A percentile compares a stretch with the other conserved stretches of the same genome.
Conservation (phyloP, 139 green algal species). For the Auxenochlorella pyrenoidosa region DNA sequence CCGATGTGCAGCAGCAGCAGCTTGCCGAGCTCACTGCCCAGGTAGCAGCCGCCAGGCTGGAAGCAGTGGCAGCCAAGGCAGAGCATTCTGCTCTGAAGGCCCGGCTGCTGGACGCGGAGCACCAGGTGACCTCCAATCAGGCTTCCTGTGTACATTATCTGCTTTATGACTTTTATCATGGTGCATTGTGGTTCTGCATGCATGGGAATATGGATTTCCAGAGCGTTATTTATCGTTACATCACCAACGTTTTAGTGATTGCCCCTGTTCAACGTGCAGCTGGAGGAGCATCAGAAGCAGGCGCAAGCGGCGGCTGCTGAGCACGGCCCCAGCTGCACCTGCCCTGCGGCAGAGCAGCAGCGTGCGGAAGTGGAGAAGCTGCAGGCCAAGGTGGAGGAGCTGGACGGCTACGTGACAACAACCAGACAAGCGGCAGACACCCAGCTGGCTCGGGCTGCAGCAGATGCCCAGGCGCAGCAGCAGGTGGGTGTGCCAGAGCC, state of each 20-base stretch:
- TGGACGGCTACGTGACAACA: background rate
- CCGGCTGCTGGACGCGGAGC: slow-evolving; percentile 9
- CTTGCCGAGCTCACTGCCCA: slow-evolving; percentile 73
- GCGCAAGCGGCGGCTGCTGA: background rate
- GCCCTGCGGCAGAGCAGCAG: slow-evolving; percentile 2
- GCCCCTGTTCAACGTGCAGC: background rate
- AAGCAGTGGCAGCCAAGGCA: background rate
- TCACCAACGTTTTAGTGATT: too few relatives aligned
- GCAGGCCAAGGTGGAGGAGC: background rate
- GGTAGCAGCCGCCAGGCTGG: slow-evolving; percentile 54
- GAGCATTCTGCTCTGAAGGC: slow-evolving; percentile 6
- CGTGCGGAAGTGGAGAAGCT: background rate
- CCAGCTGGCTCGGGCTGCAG: background rate
- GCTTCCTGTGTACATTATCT: too few relatives aligned
- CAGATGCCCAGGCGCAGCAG: background rate
- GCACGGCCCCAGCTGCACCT: background rate
- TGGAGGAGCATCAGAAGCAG: background rate
- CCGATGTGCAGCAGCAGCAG: slow-evolving; percentile 48
- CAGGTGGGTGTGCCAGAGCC: background rate
- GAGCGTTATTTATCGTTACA: too few relatives aligned
- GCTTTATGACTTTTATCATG: too few relatives aligned
- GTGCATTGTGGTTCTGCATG: too few relatives aligned
- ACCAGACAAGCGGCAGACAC: background rate
- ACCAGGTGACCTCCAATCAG: slow-evolving; percentile 7
- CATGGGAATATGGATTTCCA: too few relatives aligned